phyloP scores from a whole-genome alignment of 306 rosid genomes.

The Carpinus viminea region DNA sequence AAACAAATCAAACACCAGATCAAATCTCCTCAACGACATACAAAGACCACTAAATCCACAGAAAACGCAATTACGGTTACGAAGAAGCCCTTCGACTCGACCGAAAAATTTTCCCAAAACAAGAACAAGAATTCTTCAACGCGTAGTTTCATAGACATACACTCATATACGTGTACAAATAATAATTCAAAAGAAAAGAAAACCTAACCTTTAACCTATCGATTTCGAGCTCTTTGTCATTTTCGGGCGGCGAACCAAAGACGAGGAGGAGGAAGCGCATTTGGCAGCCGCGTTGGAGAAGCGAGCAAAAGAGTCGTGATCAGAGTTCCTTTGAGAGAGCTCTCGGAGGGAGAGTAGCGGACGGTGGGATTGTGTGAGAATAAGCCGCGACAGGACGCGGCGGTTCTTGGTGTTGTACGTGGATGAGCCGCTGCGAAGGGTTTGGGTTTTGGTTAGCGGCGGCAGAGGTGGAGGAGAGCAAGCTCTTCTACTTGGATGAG shows the following conservation, averaged over 20 bases:
- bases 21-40: background rate
- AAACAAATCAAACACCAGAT: background rate
- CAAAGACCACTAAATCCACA: background rate
- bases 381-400: slow-evolving; percentile 10
- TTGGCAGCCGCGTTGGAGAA: slow-evolving; percentile 29
- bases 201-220: slow-evolving; percentile 57
- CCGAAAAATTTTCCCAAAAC: background rate
- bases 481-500: slow-evolving; percentile 50
- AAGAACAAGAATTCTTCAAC: background rate
- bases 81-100: background rate
- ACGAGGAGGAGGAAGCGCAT: slow-evolving; percentile 28
- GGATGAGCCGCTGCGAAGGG: slow-evolving; percentile 12
- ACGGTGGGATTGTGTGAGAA: background rate
- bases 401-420: slow-evolving; percentile 18
- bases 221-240: slow-evolving; percentile 50
- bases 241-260: slow-evolving; percentile 23
- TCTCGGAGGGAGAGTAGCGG: slow-evolving; percentile 76
- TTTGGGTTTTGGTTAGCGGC: slow-evolving; percentile 26
- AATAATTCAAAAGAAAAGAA: background rate
- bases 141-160: background rate
- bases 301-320: slow-evolving; percentile 13
- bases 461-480: slow-evolving; percentile 31
- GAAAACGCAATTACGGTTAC: background rate
- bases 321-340: slow-evolving; percentile 58
- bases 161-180: background rate